phyloP scores from a whole-genome alignment of 2,329 filamentous ascomycete genomes.

The Fusarium fujikuroi region DNA sequence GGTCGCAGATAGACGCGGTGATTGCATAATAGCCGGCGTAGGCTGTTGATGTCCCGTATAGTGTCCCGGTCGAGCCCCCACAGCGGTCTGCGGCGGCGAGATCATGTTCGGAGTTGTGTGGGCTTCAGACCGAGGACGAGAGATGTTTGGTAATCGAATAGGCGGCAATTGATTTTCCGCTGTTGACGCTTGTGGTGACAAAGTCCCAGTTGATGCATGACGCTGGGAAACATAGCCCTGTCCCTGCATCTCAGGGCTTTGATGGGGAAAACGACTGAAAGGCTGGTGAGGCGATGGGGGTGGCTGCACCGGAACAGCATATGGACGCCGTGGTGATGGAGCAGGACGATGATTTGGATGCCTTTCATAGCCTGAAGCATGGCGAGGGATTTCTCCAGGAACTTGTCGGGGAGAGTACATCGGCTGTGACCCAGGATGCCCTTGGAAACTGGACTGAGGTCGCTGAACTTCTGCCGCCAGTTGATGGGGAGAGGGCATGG shows the following conservation, averaged over 20 bases:
- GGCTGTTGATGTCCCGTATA: not conserved
- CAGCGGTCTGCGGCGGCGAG: not conserved
- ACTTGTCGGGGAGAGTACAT: not conserved
- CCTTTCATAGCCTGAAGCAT: not conserved
- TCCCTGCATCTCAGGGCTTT: not conserved
- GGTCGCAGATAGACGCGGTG: not conserved
- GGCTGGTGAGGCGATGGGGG: not conserved
- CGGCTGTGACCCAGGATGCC: not conserved
- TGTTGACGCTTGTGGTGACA: not conserved
- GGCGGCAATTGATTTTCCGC: not conserved
- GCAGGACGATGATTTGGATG: not conserved
- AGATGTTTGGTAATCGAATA: not conserved
- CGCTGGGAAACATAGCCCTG: not conserved
- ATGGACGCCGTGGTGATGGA: not conserved
- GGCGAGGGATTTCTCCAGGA: not conserved
- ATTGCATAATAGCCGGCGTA: not conserved
- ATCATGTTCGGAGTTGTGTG: not conserved
- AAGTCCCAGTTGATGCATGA: not conserved
- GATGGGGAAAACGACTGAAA: not conserved
- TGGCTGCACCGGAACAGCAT: not conserved
- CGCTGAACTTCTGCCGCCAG: not conserved
- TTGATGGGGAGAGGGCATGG: not conserved
- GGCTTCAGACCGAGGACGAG: not conserved
- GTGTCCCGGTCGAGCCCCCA: not conserved
- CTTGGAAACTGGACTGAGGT: not conserved